A percentile compares a stretch with the other conserved stretches of the same genome.
These are phyloP conservation scores for Taphrina betulina DNA, from an alignment of 1,139 yeast genomes.

Conservation along the genomic window DNA sequence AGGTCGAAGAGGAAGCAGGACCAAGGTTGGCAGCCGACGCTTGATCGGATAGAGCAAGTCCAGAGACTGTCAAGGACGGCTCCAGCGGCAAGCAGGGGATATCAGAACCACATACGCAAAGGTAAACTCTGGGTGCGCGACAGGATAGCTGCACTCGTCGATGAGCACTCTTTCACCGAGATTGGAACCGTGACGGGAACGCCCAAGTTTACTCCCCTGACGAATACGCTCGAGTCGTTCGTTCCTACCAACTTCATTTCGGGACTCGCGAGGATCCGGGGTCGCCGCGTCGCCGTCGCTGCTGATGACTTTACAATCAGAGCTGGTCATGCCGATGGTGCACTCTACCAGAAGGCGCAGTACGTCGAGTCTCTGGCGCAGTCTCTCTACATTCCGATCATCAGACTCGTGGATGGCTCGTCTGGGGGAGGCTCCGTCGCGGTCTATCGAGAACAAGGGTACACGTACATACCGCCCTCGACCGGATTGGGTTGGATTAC, in stretches of 20 bases:
- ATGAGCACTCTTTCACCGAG: conserved; percentile 12
- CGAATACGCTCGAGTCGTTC: conserved; percentile 19
- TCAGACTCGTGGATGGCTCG: conserved; percentile 25
- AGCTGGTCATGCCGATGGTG: conserved; percentile 30
- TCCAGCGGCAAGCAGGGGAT: conserved; percentile 19
- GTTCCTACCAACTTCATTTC: conserved; percentile 26
- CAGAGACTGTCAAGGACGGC: conserved; percentile 14
- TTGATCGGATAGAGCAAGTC: conserved; percentile 20
- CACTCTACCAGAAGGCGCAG: conserved; percentile 22
- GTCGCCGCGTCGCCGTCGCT: conserved; percentile 28
- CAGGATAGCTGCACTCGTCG: conserved; percentile 8
- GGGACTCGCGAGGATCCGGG: conserved; percentile 18
- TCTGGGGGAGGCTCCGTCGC: conserved; percentile 31
- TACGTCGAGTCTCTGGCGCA: conserved; percentile 27
- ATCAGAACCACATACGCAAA: conserved; percentile 15
- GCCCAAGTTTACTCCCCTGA: conserved; percentile 16
- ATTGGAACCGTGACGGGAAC: conserved; percentile 27
- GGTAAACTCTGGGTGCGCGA: conserved; percentile 30
- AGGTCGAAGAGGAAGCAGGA: too few species aligned
- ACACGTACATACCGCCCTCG: conserved; percentile 32
- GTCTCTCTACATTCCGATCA: conserved; percentile 23
- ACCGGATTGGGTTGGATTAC: conserved; percentile 29
- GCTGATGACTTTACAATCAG: conserved; percentile 31
- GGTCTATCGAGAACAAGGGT: conserved; percentile 26
- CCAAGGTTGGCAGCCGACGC: conserved; percentile 6